These are phyloP conservation scores for Aspergillus bertholletiae DNA, from an alignment of 495 filamentous ascomycete genomes.

Conservation along the genomic window DNA sequence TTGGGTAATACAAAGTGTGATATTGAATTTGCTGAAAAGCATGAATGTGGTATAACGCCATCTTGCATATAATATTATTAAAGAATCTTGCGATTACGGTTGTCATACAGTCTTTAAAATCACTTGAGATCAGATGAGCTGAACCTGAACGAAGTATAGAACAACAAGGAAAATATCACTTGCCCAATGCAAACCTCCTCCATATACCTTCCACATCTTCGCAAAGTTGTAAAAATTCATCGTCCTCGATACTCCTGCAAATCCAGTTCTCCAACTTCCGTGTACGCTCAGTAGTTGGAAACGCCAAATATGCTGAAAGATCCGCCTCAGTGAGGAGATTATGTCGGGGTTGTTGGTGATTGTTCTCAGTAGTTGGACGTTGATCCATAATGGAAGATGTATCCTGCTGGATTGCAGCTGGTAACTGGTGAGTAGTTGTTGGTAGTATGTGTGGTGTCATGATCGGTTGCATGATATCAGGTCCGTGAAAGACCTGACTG, in stretches of 20 bases:
- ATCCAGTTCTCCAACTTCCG: conserved; percentile 41
- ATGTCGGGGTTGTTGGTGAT: not conserved
- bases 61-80: too few species aligned
- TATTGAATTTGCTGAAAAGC: not conserved
- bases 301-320: conserved; percentile 30
- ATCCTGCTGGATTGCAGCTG: not conserved
- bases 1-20: not conserved
- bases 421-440: not conserved
- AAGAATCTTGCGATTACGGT: too few species aligned
- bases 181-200: conserved; percentile 41
- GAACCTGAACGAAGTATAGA: not conserved
- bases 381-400: not conserved
- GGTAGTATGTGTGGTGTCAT: not conserved
- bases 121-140: not conserved
- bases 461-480: not conserved
- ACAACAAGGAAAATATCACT: conserved; percentile 3
- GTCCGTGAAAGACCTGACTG: not conserved
- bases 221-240: conserved; percentile 39
- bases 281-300: conserved; percentile 32
- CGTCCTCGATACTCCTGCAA: conserved; percentile 40
- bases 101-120: too few species aligned
- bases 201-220: conserved; percentile 44
- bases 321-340: conserved; percentile 16
- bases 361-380: not conserved
- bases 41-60: too few species aligned